Evolutionary conservation across 192 early-diverging fungal species (phyloP), one percentile per base, ranked within the genome.

Genomic region (Phycomyces blakesleeanus): DNA sequence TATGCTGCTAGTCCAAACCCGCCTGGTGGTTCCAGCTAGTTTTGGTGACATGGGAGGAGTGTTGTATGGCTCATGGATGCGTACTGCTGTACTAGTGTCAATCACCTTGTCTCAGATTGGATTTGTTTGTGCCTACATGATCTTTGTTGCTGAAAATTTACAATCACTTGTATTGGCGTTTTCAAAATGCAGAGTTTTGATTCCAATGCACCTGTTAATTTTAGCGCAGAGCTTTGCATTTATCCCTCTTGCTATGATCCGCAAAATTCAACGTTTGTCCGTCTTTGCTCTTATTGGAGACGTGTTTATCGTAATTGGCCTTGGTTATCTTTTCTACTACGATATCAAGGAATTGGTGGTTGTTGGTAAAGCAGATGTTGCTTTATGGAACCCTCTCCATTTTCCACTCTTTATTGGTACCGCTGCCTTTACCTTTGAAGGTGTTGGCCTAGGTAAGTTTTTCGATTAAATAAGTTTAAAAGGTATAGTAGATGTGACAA

Each of bases 331-430:
- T 20, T 86, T 93, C 72, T 81, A 83, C 64, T 88, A 85, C 63
- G 89, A 93, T 59, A 61, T 95, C 39, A 77, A 79, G 65, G 77
- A 78, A 37, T 60, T 97, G 40, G 59, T 74, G 40, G 80, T 71
- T 9, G 65, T 66, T 41, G 90, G 91, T 8, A 67, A 82, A 9
- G 87, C 88, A 11, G 75, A 84, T n/a, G 80, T 94, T 8, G 76
- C 85, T 51, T 22, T 56, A 20, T 64, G 74, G 66, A 97, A 94
- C 77, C 73, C 81, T 22, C 73, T 87, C 64, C 79, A 82, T 66
- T 95, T 94, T 72, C 84, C 92, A 42, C 82, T 95, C 42, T 93
- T 97, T 67, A 83, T 97, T 51, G 95, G 95, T 39, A 97, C 95
- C 4, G 93, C 93, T 34, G 89, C 93, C 40, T 97, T 93, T 73